Evolutionary conservation across 2,329 filamentous ascomycete species (phyloP), one percentile per base, ranked within the genome.

Genomic region (Nothophaeocryptopus gaeumannii): DNA sequence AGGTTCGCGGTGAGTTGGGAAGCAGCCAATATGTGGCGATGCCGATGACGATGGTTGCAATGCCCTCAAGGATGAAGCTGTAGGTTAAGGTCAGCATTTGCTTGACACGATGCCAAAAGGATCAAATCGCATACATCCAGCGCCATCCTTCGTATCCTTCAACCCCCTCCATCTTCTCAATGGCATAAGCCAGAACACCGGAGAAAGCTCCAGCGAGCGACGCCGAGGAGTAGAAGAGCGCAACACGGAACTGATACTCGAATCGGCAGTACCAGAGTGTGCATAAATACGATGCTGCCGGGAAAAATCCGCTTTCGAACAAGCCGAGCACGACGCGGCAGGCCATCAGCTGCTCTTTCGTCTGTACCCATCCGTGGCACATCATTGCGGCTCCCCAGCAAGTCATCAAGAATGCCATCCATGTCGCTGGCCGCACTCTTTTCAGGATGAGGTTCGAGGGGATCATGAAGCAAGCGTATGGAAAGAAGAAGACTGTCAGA

Each of bases 1-100:
- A 81, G 1, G 68, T 73, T 7, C 67, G 68, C 1, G 83, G 82
- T 53, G 81, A 84, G 63, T 85, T 82, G 48, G 79, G 69, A 59
- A 85, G 79, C 33, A 73, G 67, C 65, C 74, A 80, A 45, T 55
- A 60, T 14, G 58, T 55, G 8, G 38, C 13, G 60, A 74, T 77
- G 39, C 74, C 75, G 38, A 65, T 55, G 44, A 77, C 54, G 39
- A 76, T 70, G 2, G 58, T 60, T n/a, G 51, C 39, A 20, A 59
- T 47, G 16, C 57, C 58, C 54, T 65, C 55, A 8, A 59, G 40
- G 45, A 53, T 42, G 39, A 51, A 59, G 37, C 66, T 67, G 54
- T 52, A 26, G 7, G 7, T 26, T 7, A 26, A 3, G 20, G 7
- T 26, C 20, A 26, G 20, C 20, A 7, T 26, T n/a, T n/a, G n/a